A percentile compares a stretch with the other conserved stretches of the same genome.
These are phyloP conservation scores for Wallemia ichthyophaga DNA, from an alignment of 1,284 basidiomycete species.

Conservation along the genomic window DNA sequence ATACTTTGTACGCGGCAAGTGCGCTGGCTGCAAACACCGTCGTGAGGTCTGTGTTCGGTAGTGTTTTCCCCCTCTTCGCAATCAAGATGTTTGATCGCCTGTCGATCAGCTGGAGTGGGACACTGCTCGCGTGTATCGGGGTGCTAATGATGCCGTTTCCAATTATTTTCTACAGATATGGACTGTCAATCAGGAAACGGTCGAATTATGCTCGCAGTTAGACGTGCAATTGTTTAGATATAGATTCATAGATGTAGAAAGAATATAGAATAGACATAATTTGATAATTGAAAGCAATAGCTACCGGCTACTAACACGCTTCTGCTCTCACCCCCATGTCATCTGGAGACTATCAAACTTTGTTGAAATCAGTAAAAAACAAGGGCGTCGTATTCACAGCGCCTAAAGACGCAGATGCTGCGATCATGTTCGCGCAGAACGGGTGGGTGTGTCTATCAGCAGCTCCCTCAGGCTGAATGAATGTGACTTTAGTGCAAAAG, in stretches of 20 bases:
- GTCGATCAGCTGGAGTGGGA: slow-evolving; percentile 34
- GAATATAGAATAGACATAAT: no score
- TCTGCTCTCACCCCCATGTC: not conserved
- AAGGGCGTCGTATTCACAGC: not conserved
- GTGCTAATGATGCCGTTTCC: slow-evolving; percentile 25
- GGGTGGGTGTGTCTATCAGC: no score
- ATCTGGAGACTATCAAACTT: not conserved
- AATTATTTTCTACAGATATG: slow-evolving; percentile 21
- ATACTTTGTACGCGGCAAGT: slow-evolving; percentile 30
- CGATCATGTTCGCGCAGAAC: not conserved
- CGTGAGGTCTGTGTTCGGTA: slow-evolving; percentile 30
- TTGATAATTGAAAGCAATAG: no score
- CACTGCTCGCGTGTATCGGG: slow-evolving; percentile 28
- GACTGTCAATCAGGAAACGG: slow-evolving; percentile 2
- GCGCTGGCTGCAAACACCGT: slow-evolving; percentile 42
- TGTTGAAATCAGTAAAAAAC: not conserved
- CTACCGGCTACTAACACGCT: no score
- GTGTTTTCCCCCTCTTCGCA: slow-evolving; percentile 31
- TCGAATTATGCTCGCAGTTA: not conserved
- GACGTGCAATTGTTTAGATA: not conserved
- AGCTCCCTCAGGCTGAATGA: no score
- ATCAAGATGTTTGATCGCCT: slow-evolving; percentile 26
- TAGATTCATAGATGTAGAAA: no score
- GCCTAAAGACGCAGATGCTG: not conserved
- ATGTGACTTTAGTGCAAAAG: not conserved